phyloP scores from a whole-genome alignment of 805 yeast species.

The Barnettozyma salicaria region DNA sequence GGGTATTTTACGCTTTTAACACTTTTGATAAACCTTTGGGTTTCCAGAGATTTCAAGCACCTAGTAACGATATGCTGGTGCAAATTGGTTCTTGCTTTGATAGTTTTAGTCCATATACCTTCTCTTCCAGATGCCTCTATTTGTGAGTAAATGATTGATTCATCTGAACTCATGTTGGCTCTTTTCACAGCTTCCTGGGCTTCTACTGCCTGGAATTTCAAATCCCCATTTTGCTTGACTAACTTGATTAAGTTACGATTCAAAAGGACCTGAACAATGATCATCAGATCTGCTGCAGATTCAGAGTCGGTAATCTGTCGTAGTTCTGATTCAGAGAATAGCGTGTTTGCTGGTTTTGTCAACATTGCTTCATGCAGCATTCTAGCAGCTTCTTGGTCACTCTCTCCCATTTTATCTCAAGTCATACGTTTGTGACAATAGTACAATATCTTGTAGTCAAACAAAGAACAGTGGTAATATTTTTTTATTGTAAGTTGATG shows the following conservation, averaged over 20 bases:
- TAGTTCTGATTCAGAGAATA: slow-evolving; percentile 67
- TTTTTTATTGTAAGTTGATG: slow-evolving; percentile 1
- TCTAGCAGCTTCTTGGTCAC: slow-evolving; percentile 38
- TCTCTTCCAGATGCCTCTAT: slow-evolving; percentile 92
- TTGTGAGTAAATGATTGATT: slow-evolving; percentile 83
- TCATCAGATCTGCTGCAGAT: slow-evolving; percentile 39
- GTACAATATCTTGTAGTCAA: not conserved
- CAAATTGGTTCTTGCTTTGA: slow-evolving; percentile 79
- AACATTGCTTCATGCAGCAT: slow-evolving; percentile 62
- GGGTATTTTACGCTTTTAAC: slow-evolving; percentile 91
- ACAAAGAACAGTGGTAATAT: too few species aligned
- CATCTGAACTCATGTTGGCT: slow-evolving; percentile 76
- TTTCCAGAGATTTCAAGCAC: slow-evolving; percentile 74
- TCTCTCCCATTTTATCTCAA: slow-evolving; percentile 14
- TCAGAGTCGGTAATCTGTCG: slow-evolving; percentile 40
- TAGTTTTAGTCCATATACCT: slow-evolving; percentile 93
- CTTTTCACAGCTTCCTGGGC: slow-evolving; percentile 71
- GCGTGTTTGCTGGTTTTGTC: slow-evolving; percentile 38
- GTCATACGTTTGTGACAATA: not conserved
- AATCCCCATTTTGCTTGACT: slow-evolving; percentile 57
- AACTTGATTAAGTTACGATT: slow-evolving; percentile 61
- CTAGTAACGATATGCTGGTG: slow-evolving; percentile 88
- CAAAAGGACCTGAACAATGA: slow-evolving; percentile 45
- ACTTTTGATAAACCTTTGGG: slow-evolving; percentile 76
- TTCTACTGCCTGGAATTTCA: slow-evolving; percentile 71